Conservation (phyloP, 2,329 filamentous ascomycete species). For the Aspergillus terreus region DNA sequence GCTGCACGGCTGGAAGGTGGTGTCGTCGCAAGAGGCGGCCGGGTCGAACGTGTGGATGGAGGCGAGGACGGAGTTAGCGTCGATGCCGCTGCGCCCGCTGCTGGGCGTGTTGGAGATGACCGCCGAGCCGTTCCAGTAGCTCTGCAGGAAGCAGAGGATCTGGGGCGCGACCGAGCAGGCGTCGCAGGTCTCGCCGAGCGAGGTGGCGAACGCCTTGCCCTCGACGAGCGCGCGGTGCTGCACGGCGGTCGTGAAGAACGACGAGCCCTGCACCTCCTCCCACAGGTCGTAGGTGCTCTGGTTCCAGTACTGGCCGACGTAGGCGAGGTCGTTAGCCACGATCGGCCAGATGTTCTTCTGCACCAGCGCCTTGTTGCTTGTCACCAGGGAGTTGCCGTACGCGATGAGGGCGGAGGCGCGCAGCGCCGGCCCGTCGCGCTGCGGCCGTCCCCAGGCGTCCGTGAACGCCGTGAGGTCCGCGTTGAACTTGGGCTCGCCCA, state of each 20-base stretch:
- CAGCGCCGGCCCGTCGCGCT: conserved; percentile 72
- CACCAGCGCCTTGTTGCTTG: conserved; percentile 52
- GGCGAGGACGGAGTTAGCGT: conserved; percentile 62
- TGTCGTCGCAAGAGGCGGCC: conserved; percentile 21
- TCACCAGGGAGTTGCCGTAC: conserved; percentile 71
- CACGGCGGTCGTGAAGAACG: conserved; percentile 70
- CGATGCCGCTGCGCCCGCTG: conserved; percentile 62
- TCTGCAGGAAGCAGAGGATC: conserved; percentile 67
- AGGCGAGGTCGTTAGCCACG: conserved; percentile 68
- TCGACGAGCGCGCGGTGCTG: conserved; percentile 59
- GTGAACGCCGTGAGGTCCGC: conserved; percentile 60
- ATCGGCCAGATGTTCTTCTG: conserved; percentile 63
- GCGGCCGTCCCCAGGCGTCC: conserved; percentile 67
- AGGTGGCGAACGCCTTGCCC: conserved; percentile 61
- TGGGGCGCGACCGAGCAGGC: conserved; percentile 64
- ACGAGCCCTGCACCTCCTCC: conserved; percentile 73
- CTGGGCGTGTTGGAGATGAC: conserved; percentile 61
- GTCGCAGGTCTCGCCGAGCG: conserved; percentile 56
- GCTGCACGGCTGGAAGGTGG: conserved; percentile 73
- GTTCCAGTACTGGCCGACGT: conserved; percentile 53
- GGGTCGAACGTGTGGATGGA: conserved; percentile 37
- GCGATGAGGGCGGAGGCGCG: conserved; percentile 67
- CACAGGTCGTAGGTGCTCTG: conserved; percentile 66
- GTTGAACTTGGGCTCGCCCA: conserved; percentile 71
- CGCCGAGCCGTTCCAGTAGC: conserved; percentile 65